Evolutionary conservation across 345 rosid genomes (phyloP).

Genomic region (Arabis hirsuta): DNA sequence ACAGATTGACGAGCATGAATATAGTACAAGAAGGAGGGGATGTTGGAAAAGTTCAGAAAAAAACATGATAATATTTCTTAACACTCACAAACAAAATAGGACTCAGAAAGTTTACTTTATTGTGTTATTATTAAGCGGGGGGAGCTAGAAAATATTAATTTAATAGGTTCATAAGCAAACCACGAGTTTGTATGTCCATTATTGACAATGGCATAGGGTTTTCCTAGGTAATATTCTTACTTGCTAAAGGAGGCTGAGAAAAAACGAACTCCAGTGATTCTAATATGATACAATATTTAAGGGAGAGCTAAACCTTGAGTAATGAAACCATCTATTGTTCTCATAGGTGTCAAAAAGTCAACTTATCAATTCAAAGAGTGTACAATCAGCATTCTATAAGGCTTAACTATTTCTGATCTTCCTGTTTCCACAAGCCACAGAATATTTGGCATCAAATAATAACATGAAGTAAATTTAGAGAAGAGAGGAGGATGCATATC

Average conservation of each 20-base stretch:
- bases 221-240: not conserved
- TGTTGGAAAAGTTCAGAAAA: not conserved
- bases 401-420: not conserved
- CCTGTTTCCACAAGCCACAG: constrained; percentile 16
- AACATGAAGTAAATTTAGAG: not conserved
- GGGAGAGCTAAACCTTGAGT: not conserved
- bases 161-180: not conserved
- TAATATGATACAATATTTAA: not conserved
- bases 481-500: not conserved
- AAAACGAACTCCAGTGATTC: not conserved
- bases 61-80: no score
- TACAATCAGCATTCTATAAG: constrained; percentile 1
- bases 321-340: not conserved
- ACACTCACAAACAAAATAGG: no score
- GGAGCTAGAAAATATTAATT: no score
- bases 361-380: constrained; percentile 9
- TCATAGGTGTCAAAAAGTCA: constrained; percentile 13
- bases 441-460: not conserved
- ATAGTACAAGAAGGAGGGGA: not conserved
- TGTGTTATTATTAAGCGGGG: no score
- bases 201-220: not conserved
- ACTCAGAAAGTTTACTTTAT: no score
- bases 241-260: not conserved
- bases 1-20: not conserved
- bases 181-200: not conserved